phyloP scores from a whole-genome alignment of 768 basidiomycete genomes.

The Phaeotremella skinneri region DNA sequence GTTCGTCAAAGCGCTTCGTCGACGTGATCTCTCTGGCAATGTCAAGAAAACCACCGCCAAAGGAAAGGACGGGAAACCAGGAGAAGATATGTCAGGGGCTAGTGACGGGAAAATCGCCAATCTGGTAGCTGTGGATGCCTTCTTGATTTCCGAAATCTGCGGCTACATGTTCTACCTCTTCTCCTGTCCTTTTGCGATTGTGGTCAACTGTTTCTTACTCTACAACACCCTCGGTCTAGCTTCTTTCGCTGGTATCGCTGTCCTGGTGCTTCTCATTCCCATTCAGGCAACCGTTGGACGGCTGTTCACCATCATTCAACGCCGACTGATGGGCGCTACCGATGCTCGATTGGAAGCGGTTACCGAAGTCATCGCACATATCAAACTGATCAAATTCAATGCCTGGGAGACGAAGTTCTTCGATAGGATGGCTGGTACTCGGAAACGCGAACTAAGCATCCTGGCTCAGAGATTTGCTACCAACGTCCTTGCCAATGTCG shows the following conservation, averaged over 20 bases:
- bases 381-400: conserved; percentile 54
- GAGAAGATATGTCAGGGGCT: conserved; percentile 24
- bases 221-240: conserved; percentile 68
- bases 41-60: conserved; percentile 30
- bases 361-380: conserved; percentile 53
- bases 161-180: conserved; percentile 44
- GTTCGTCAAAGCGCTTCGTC: conserved; percentile 53
- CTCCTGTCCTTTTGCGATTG: conserved; percentile 54
- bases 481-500: conserved; percentile 36
- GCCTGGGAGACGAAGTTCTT: conserved; percentile 54
- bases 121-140: conserved; percentile 50
- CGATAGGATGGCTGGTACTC: conserved; percentile 48
- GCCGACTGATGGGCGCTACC: conserved; percentile 51
- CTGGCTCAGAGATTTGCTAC: conserved; percentile 48
- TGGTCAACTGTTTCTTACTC: conserved; percentile 70
- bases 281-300: conserved; percentile 44
- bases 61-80: conserved; percentile 24
- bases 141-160: conserved; percentile 46
- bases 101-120: conserved; percentile 50
- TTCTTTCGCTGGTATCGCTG: conserved; percentile 44
- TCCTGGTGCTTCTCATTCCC: conserved; percentile 42
- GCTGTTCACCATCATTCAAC: conserved; percentile 42
- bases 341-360: conserved; percentile 53
- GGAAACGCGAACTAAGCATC: conserved; percentile 49
- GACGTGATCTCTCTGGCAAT: conserved; percentile 51